phyloP scores from a whole-genome alignment of 805 yeast genomes.

The Schwanniomyces yamadae region DNA sequence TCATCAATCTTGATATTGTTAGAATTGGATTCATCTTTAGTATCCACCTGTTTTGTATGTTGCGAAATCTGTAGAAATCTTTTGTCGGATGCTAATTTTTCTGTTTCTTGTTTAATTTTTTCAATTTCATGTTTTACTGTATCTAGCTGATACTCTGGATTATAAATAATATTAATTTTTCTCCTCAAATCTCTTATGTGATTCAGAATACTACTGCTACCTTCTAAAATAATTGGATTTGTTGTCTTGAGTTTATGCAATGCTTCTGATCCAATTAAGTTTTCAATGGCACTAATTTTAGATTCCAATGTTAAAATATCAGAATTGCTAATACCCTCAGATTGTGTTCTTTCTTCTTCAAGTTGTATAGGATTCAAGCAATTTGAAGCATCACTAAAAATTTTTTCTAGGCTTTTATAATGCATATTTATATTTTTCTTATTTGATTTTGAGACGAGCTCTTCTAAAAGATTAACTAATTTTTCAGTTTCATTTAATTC shows the following conservation, averaged over 20 bases:
- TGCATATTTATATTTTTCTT: conserved; percentile 2
- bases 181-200: conserved; percentile 31
- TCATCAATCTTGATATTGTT: conserved; percentile 19
- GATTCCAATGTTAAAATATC: conserved; percentile 23
- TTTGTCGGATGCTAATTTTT: conserved; percentile 19
- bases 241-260: conserved; percentile 5
- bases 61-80: conserved; percentile 12
- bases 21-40: background rate
- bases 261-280: conserved; percentile 17
- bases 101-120: conserved; percentile 25
- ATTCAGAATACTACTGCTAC: conserved; percentile 19
- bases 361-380: background rate
- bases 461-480: conserved; percentile 7
- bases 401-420: conserved; percentile 5
- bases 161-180: conserved; percentile 31
- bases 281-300: conserved; percentile 23
- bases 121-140: conserved; percentile 23
- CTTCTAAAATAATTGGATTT: background rate
- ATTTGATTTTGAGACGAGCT: conserved; percentile 2
- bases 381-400: background rate
- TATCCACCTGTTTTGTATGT: conserved; percentile 1
- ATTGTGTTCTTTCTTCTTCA: background rate
- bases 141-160: conserved; percentile 31
- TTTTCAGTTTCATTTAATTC: conserved; percentile 5
- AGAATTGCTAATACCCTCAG: conserved; percentile 3